Base-by-base conservation (phyloP, 495 filamentous ascomycete genomes). In the Penicillium cosmopolitanum region DNA sequence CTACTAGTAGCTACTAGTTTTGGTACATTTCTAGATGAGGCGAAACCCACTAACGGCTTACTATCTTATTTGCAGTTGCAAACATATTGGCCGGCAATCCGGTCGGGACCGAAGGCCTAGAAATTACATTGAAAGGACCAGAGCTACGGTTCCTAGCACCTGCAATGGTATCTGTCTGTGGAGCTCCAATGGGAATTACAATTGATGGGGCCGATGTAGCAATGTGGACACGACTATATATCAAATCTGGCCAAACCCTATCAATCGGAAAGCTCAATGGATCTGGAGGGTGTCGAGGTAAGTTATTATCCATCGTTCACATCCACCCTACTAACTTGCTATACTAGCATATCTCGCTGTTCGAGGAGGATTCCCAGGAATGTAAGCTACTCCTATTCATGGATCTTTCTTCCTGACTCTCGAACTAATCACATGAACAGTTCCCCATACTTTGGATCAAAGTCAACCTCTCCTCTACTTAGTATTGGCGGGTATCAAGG, bases 401-500 rank as follows among this genome's bases (percentile, higher is more conserved):
- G 6, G 6, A 1, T 8, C 7, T 7, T 6, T 8, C 8, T 31
- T 31, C 28, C 6, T 9, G 28, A 31, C 5, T 31, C 28, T 9
- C 5, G 28, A 31, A 8, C 28, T 31, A 31, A 31, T 31, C 28
- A 31, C 28, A 31, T 31, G 4, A 6, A 31, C 28, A 31, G 28
- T 40, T 78, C 84, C 19, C 66, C 78, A 21, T 84, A 78, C 68
- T 84, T 87, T 63, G 82, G 82, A 5, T 85, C 82, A 7, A 87
- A 86, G 62, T 77, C 82, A 1, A 86, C 84, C 1, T 78, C 78
- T 21, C 83, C 85, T 6, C 72, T 80, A 50, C 74, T 86, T 12
- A 77, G 66, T 5, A 75, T 85, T 48, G 86, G 86, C n/a, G 85
- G 86, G 1, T 81, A 80, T 34, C 79, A 88, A 67, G 85, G 85